Conservation (phyloP, 2,329 filamentous ascomycete genomes). For the Lithohypha guttulata region DNA sequence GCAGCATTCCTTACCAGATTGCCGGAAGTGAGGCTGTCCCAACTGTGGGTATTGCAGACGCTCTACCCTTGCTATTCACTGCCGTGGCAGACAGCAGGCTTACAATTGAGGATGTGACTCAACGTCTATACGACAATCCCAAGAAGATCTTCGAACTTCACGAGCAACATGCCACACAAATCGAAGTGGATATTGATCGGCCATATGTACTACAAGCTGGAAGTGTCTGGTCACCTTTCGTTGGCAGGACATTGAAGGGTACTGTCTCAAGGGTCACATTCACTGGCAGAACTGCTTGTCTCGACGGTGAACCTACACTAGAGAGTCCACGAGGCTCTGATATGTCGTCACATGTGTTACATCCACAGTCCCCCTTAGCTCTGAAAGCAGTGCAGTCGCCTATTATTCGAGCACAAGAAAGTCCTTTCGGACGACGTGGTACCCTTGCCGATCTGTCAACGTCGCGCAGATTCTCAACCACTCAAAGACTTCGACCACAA, state of each 20-base stretch:
- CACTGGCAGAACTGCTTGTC: conserved; percentile 61
- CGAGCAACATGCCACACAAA: conserved; percentile 60
- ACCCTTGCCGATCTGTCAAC: conserved; percentile 11
- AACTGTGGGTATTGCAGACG: conserved; percentile 59
- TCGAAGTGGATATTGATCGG: conserved; percentile 67
- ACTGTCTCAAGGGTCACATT: conserved; percentile 67
- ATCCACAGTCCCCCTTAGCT: conserved; percentile 43
- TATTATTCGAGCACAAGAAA: conserved; percentile 29
- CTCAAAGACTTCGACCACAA: conserved; percentile 16
- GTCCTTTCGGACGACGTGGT: conserved; percentile 25
- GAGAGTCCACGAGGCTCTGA: conserved; percentile 55
- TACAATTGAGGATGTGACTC: conserved; percentile 61
- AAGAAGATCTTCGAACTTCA: conserved; percentile 74
- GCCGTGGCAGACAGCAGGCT: conserved; percentile 64
- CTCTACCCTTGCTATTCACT: conserved; percentile 63
- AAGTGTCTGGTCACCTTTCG: conserved; percentile 59
- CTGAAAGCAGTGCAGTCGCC: conserved; percentile 41
- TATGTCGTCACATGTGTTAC: conserved; percentile 55
- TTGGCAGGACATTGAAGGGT: conserved; percentile 56
- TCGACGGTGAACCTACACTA: conserved; percentile 55
- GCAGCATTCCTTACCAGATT: conserved; percentile 67
- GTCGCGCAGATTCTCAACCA: conserved; percentile 19
- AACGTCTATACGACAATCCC: conserved; percentile 64
- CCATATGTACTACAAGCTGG: conserved; percentile 49
- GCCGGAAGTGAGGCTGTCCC: conserved; percentile 49